phyloP scores from a whole-genome alignment of 2,329 filamentous ascomycete genomes.

The Aspergillus sergii region DNA sequence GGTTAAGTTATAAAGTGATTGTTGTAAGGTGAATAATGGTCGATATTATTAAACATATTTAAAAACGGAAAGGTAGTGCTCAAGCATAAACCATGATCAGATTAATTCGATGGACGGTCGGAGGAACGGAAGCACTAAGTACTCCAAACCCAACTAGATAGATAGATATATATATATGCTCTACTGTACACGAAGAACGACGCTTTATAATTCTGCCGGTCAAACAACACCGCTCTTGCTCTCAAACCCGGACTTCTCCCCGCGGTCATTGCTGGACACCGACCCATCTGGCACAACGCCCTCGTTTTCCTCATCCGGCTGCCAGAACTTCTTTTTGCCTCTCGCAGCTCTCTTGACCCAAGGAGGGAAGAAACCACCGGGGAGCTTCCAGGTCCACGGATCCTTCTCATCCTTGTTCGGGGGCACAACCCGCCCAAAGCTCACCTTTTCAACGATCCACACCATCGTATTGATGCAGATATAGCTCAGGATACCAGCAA shows the following conservation, averaged over 20 bases:
- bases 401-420: slow-evolving; percentile 77
- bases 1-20: neutral
- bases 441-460: slow-evolving; percentile 68
- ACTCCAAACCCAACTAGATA: neutral
- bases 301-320: slow-evolving; percentile 32
- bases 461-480: slow-evolving; percentile 72
- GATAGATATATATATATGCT: neutral
- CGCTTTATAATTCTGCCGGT: neutral
- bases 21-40: neutral
- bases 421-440: slow-evolving; percentile 71
- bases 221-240: neutral
- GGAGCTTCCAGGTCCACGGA: slow-evolving; percentile 75
- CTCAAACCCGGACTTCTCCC: slow-evolving; percentile 8
- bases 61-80: neutral
- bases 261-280: slow-evolving; percentile 21
- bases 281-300: slow-evolving; percentile 16
- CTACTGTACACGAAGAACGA: neutral
- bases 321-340: slow-evolving; percentile 78
- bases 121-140: neutral
- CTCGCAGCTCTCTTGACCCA: slow-evolving; percentile 67
- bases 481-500: slow-evolving; percentile 77
- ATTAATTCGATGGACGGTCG: neutral
- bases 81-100: neutral
- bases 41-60: too few species aligned
- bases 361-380: slow-evolving; percentile 72